Conservation (phyloP, 2,329 filamentous ascomycete species). For the Penicillium sumatraense region DNA sequence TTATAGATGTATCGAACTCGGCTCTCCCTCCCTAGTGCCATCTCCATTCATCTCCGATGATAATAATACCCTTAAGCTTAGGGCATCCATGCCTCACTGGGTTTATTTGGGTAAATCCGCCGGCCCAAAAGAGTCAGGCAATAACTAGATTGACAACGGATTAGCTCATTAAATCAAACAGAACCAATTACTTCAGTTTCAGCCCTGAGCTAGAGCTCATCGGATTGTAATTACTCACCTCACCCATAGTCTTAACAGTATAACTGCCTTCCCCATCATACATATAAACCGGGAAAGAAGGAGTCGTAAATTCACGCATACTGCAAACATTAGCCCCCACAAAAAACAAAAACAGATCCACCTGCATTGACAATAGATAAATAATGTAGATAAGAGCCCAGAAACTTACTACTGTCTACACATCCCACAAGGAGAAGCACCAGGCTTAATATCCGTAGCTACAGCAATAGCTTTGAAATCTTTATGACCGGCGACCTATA, state of each 20-base stretch:
- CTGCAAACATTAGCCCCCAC: slow-evolving; percentile 22
- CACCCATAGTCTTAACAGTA: slow-evolving; percentile 41
- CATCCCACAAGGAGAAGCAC: slow-evolving; percentile 84
- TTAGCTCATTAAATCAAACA: background rate
- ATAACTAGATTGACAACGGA: slow-evolving; percentile 52
- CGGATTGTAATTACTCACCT: slow-evolving; percentile 35
- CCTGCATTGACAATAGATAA: no score
- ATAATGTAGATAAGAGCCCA: no score
- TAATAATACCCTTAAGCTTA: no score
- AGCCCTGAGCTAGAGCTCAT: no score
- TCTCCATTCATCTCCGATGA: no score
- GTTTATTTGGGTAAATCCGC: slow-evolving; percentile 53
- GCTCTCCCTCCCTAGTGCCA: no score
- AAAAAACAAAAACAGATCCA: no score
- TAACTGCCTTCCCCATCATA: slow-evolving; percentile 80
- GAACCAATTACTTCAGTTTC: no score
- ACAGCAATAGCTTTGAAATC: slow-evolving; percentile 82
- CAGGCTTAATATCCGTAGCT: slow-evolving; percentile 73
- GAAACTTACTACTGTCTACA: slow-evolving; percentile 87
- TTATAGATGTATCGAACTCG: no score
- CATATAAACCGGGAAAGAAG: slow-evolving; percentile 83
- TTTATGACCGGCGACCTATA: slow-evolving; percentile 49
- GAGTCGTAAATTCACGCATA: slow-evolving; percentile 74
- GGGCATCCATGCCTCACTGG: no score
- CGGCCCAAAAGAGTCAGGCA: slow-evolving; percentile 71